Evolutionary conservation across 2,329 filamentous ascomycete species (phyloP), one percentile per base, ranked within the genome.

Genomic region (Fusarium denticulatum): DNA sequence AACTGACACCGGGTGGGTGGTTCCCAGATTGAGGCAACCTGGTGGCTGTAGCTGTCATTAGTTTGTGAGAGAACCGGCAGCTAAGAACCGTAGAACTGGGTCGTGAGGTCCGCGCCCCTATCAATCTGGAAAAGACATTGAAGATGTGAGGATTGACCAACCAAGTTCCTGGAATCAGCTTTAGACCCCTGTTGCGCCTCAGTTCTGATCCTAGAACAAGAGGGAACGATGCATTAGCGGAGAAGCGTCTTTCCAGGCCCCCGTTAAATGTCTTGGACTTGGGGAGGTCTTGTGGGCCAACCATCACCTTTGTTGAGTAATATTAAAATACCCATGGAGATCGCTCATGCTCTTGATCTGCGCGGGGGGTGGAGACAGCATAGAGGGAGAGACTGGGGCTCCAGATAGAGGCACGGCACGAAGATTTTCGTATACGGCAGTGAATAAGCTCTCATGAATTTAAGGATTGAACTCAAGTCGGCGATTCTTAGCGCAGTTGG

Each of bases 71-170:
- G 26, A 28, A 24, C 34, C 43, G 22, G 40, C 40, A 53, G 47
- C 64, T 32, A 53, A 50, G 34, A 45, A 36, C 47, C 40, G 53
- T 50, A 64, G 52, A 65, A 65, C 43, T 50, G 39, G 64, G 37
- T 57, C 43, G 47, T 62, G 32, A 56, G 49, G 37, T 64, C 67
- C 49, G 39, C 42, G 43, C 28, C 66, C 63, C 73, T 73, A 70
- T 73, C 64, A 71, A 69, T 76, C 74, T 77, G 37, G 64, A 74
- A 77, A 50, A 53, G 59, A 63, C 50, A 73, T 75, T 61, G 30
- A 65, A 60, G 67, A 78, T 73, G 65, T 67, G 60, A 60, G 56
- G 64, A 64, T 37, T 71, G 69, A 50, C 76, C 76, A 78, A 78
- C 71, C 76, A 73, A 45, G 43, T 47, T 34, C 22, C 46, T 52